Base-by-base conservation (phyloP, 116 monocot species). In the Iris pallida region DNA sequence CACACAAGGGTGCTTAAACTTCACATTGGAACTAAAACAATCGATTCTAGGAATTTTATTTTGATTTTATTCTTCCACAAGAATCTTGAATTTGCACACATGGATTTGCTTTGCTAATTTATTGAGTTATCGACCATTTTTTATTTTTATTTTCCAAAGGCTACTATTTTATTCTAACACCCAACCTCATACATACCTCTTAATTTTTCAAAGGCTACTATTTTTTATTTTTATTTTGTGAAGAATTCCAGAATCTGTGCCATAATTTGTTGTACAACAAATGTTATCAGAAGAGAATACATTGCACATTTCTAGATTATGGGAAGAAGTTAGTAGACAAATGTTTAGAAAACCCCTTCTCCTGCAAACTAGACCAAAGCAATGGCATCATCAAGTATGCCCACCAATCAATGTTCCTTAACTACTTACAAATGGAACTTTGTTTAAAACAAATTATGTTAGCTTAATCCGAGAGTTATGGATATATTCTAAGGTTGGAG, bases 351-450 rank as follows among this genome's bases (percentile, higher is more conserved):
- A 57, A 20, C 17, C 17, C 19, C 42, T 13, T 60, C 13, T 4
- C 42, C 13, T 60, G 40, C 42, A 30, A 60, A 60, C 3, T 60
- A 42, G 59, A 60, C 59, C 42, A 61, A 61, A 61, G 44, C 6
- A 61, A 61, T 43, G 43, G 12, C 42, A 61, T 61, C 44, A 61
- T 61, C 43, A 63, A 63, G 63, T 47, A 63, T 63, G 40, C 45
- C 63, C 46, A 63, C 63, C 63, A 63, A 63, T 63, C 63, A 63
- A 47, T 63, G 63, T 47, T 47, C 47, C 63, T 46, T 63, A 47
- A 63, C 46, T 63, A 47, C 47, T 63, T 47, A 47, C 19, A 63
- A 18, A 63, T 63, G 47, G 9, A 17, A 4, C 47, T 18, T 17
- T 63, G 45, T 47, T 9, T 43, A 15, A 14, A n/a, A 4, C 20